Percentiles rank a stretch among this genome's conserved stretches.
phyloP scores from a whole-genome alignment of 257 asterid species.

The Solanum ahanhuiri region DNA sequence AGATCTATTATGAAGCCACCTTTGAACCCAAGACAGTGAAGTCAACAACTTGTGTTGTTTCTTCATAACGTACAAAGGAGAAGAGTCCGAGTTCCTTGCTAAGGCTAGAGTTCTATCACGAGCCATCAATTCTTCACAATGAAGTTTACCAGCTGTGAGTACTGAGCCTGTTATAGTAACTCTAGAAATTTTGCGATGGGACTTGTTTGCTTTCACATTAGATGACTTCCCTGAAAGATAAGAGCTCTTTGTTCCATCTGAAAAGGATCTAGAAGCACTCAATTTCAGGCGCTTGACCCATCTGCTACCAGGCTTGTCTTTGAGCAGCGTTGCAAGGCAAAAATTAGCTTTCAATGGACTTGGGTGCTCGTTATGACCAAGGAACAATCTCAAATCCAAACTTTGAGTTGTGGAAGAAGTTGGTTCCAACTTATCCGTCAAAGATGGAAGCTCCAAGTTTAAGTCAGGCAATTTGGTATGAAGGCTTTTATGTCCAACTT shows the following conservation, averaged over 20 bases:
- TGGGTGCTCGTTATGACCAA: constrained; percentile 35
- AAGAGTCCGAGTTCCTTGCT: constrained; percentile 4
- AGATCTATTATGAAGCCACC: constrained; percentile 39
- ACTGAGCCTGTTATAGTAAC: constrained; percentile 15
- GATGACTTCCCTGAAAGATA: constrained; percentile 12
- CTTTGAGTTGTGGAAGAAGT: constrained; percentile 52
- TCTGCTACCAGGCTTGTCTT: constrained; percentile 35
- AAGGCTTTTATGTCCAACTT: neutral
- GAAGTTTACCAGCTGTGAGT: constrained; percentile 5
- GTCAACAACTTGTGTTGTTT: constrained; percentile 16
- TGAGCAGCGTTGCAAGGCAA: neutral
- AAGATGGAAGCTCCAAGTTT: constrained; percentile 38
- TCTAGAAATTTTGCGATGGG: constrained; percentile 7
- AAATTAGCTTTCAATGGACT: constrained; percentile 14
- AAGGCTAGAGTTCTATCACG: constrained; percentile 7
- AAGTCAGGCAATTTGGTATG: constrained; percentile 25
- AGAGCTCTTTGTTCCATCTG: constrained; percentile 28
- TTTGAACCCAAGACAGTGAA: constrained; percentile 62
- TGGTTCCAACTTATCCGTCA: constrained; percentile 21
- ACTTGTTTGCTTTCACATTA: constrained; percentile 14
- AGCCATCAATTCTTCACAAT: constrained; percentile 11
- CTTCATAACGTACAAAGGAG: neutral
- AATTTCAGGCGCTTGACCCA: constrained; percentile 76
- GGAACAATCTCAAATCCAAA: constrained; percentile 47
- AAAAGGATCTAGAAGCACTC: constrained; percentile 25